These are phyloP conservation scores for Lepidium didymum DNA, from an alignment of 345 rosid genomes.

Conservation along the genomic window DNA sequence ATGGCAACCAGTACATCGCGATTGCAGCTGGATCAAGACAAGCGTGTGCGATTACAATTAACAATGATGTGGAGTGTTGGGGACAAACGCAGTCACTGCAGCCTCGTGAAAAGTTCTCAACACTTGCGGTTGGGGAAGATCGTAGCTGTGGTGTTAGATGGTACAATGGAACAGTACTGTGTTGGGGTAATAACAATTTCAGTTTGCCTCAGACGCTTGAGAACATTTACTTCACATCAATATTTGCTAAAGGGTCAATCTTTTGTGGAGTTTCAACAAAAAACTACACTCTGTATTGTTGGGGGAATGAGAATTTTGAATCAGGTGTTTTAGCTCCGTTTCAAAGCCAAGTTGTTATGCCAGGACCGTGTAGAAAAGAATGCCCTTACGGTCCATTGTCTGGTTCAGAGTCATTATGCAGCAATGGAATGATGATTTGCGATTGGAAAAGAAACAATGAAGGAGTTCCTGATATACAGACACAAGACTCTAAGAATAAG, in stretches of 20 bases:
- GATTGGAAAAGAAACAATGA: background rate
- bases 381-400: slow-evolving; percentile 32
- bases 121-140: slow-evolving; percentile 50
- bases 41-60: slow-evolving; percentile 42
- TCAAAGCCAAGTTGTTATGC: slow-evolving; percentile 22
- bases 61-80: slow-evolving; percentile 43
- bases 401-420: slow-evolving; percentile 29
- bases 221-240: slow-evolving; percentile 19
- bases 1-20: slow-evolving; percentile 22
- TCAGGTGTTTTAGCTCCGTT: slow-evolving; percentile 35
- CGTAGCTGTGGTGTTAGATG: slow-evolving; percentile 50
- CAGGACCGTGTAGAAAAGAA: slow-evolving; percentile 44
- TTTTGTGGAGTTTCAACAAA: slow-evolving; percentile 48
- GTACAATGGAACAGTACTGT: slow-evolving; percentile 35
- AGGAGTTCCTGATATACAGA: background rate
- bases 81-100: slow-evolving; percentile 22
- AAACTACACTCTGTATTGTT: slow-evolving; percentile 46
- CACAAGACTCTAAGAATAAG: background rate
- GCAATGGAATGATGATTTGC: background rate
- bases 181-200: slow-evolving; percentile 56
- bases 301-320: slow-evolving; percentile 43
- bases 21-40: slow-evolving; percentile 53
- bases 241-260: slow-evolving; percentile 47
- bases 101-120: slow-evolving; percentile 35
- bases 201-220: slow-evolving; percentile 34